Evolutionary conservation across 805 yeast species (phyloP).

Genomic region (Torulaspora gathmanii): DNA sequence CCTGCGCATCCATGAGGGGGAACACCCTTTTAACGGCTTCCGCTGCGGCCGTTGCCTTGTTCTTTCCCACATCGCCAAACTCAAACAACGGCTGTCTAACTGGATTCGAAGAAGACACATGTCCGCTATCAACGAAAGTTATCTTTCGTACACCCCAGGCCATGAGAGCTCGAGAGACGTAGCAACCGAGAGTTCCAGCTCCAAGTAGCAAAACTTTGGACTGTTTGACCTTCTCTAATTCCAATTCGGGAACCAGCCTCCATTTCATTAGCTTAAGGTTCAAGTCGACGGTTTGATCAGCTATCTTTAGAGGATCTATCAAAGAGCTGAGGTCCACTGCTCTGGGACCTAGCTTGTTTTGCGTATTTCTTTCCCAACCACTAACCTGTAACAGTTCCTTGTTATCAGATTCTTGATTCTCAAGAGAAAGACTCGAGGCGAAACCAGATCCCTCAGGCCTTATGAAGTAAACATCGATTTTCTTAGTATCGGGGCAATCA

Average conservation of each 20-base stretch:
- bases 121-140: slow-evolving; percentile 85
- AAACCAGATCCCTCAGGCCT: slow-evolving; percentile 37
- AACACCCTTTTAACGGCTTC: slow-evolving; percentile 63
- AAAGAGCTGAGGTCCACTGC: slow-evolving; percentile 75
- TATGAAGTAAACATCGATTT: slow-evolving; percentile 39
- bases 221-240: slow-evolving; percentile 57
- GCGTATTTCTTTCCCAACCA: slow-evolving; percentile 88
- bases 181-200: slow-evolving; percentile 93
- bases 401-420: slow-evolving; percentile 8
- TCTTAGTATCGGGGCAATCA: slow-evolving; percentile 33
- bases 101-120: slow-evolving; percentile 88
- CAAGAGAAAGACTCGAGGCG: slow-evolving; percentile 23
- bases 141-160: slow-evolving; percentile 93
- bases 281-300: slow-evolving; percentile 88
- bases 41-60: slow-evolving; percentile 81
- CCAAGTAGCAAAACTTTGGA: slow-evolving; percentile 79
- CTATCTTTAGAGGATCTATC: slow-evolving; percentile 73
- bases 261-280: slow-evolving; percentile 93
- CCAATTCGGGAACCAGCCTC: slow-evolving; percentile 82
- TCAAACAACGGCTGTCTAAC: slow-evolving; percentile 86
- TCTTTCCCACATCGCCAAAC: slow-evolving; percentile 77
- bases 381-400: slow-evolving; percentile 42
- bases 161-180: slow-evolving; percentile 75
- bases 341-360: slow-evolving; percentile 74
- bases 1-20: slow-evolving; percentile 68